phyloP scores from a whole-genome alignment of 208 protist genomes.

The Leishmania amazonensis region DNA sequence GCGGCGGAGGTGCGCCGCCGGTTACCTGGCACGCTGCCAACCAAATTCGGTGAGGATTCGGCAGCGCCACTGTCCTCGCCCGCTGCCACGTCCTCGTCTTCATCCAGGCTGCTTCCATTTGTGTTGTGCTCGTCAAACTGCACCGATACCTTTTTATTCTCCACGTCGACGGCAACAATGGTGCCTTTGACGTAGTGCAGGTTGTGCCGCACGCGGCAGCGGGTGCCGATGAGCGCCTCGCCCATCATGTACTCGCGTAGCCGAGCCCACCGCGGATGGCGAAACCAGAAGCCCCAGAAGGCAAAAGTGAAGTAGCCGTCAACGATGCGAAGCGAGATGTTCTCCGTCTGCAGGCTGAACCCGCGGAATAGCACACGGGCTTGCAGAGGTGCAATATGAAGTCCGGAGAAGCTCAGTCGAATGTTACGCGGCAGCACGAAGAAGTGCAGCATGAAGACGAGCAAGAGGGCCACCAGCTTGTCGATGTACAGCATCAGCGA shows the following conservation, averaged over 20 bases:
- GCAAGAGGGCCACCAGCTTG: constrained; percentile 38
- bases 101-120: constrained; percentile 8
- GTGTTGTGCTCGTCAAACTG: constrained; percentile 44
- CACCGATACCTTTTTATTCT: constrained; percentile 65
- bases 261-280: constrained; percentile 54
- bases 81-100: constrained; percentile 24
- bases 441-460: constrained; percentile 63
- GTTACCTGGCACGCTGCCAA: not conserved
- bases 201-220: constrained; percentile 62
- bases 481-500: constrained; percentile 71
- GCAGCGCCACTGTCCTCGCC: constrained; percentile 1
- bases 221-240: constrained; percentile 65
- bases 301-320: constrained; percentile 85
- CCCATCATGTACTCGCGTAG: constrained; percentile 80
- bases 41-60: not conserved
- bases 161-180: constrained; percentile 63
- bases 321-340: constrained; percentile 80
- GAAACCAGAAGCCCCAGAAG: constrained; percentile 74
- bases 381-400: constrained; percentile 66
- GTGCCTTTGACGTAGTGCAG: constrained; percentile 63
- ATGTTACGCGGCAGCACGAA: constrained; percentile 65
- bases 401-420: constrained; percentile 48
- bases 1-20: not conserved
- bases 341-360: constrained; percentile 77
- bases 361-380: constrained; percentile 77